Percentiles rank a stretch among this genome's conserved stretches.
phyloP scores from a whole-genome alignment of 768 basidiomycete species.

The Inosperma sp. region DNA sequence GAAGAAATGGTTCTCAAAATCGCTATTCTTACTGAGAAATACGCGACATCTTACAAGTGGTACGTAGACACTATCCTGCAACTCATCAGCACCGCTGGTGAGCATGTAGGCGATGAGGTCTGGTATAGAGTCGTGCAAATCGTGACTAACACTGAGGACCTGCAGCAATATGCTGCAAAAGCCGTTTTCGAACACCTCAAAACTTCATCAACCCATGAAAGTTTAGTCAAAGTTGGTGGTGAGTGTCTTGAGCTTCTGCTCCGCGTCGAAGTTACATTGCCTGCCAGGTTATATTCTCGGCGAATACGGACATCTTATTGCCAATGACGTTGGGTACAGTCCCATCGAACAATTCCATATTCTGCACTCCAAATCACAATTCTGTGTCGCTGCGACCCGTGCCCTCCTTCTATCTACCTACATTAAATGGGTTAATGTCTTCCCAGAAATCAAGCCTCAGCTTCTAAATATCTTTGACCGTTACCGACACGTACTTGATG shows the following conservation, averaged over 20 bases:
- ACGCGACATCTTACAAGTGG: constrained; percentile 97
- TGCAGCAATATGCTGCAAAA: constrained; percentile 93
- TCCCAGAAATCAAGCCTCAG: constrained; percentile 96
- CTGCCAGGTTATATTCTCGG: constrained; percentile 86
- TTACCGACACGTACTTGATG: constrained; percentile 95
- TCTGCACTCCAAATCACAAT: constrained; percentile 91
- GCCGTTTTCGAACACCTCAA: constrained; percentile 88
- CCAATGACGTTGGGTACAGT: constrained; percentile 89
- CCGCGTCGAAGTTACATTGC: constrained; percentile 2
- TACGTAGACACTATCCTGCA: constrained; percentile 98
- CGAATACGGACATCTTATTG: constrained; percentile 97
- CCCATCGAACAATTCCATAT: constrained; percentile 92
- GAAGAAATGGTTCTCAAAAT: constrained; percentile 99
- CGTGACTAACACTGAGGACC: constrained; percentile 95
- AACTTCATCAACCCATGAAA: constrained; percentile 82
- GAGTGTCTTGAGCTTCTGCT: constrained; percentile 20
- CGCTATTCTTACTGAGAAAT: constrained; percentile 97
- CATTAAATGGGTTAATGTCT: constrained; percentile 99
- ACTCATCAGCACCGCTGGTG: constrained; percentile 93
- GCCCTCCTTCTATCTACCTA: constrained; percentile 94
- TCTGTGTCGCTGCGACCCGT: constrained; percentile 87
- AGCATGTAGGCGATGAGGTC: constrained; percentile 98
- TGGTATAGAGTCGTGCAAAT: constrained; percentile 99
- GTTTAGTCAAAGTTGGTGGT: constrained; percentile 95
- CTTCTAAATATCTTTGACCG: constrained; percentile 93